A percentile compares a stretch with the other conserved stretches of the same genome.
Conservation (phyloP, 768 basidiomycete species). For the Trametes maxima region DNA sequence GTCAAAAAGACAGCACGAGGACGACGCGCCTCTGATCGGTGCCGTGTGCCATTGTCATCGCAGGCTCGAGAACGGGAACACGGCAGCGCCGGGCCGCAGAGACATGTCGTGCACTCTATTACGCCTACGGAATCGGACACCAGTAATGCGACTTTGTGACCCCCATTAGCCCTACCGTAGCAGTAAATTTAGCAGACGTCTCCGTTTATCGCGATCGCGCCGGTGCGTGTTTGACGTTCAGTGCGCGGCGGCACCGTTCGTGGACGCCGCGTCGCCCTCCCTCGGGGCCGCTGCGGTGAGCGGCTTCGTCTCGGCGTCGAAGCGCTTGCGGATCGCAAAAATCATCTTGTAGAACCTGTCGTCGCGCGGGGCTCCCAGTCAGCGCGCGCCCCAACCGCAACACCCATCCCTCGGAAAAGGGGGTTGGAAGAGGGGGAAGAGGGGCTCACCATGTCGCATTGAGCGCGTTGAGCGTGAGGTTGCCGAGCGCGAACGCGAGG, state of each 20-base stretch:
- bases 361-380: background rate
- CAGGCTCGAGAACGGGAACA: too few relatives aligned
- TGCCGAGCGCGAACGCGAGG: constrained; percentile 58
- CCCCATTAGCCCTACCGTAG: constrained; percentile 16
- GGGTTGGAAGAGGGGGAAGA: background rate
- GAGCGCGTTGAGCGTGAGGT: constrained; percentile 66
- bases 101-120: too few relatives aligned
- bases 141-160: background rate
- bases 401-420: background rate
- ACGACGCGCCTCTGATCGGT: too few relatives aligned
- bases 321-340: constrained; percentile 61
- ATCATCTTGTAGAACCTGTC: constrained; percentile 79
- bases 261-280: background rate
- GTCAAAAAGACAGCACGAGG: too few relatives aligned
- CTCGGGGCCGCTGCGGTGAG: constrained; percentile 1
- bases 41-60: too few relatives aligned
- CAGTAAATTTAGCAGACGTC: background rate
- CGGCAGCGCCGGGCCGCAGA: too few relatives aligned
- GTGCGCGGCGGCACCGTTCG: background rate
- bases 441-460: constrained; percentile 73
- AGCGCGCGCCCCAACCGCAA: background rate
- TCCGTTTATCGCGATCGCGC: background rate
- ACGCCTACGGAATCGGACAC: background rate
- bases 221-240: background rate
- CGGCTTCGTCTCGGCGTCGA: constrained; percentile 36